Evolutionary conservation across 305 asterid genomes (phyloP), one percentile per base, ranked within the genome.

Genomic region (Andrographis paniculata): DNA sequence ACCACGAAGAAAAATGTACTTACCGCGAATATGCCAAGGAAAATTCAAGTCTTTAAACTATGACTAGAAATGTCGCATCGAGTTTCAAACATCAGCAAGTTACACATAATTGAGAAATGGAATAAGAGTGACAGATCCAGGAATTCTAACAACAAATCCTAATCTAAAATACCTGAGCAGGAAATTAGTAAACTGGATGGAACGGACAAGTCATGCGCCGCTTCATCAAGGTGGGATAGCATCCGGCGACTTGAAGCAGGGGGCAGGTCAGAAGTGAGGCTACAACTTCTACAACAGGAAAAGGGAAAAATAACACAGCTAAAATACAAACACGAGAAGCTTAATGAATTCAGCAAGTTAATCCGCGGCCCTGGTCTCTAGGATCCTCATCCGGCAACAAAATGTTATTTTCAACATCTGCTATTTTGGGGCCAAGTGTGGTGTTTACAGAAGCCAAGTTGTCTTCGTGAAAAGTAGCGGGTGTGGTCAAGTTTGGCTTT

Each of bases 381-480:
- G 80, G 60, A 48, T 65, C 87, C 40, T 68, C 79, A 43, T 73
- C 77, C 0, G 68, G 48, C 41, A 80, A 68, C 4, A 70, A 48
- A 36, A 46, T 56, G 37, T 72, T 73, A 44, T 59, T 73, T 54
- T 75, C 77, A 0, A 70, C 60, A 18, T 57, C 73, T 9, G 76
- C 52, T 20, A 73, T 66, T 36, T 61, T 75, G 42, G 74, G 51
- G 48, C 66, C 63, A 7, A 65, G 81, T 23, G 56, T 53, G 21
- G 73, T 59, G 59, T 74, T 78, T 42, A 65, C 23, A 16, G 78
- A 30, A 31, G 73, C 48, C 55, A 68, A n/a, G 62, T 69, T 65
- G 58, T 70, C 77, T 16, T 71, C 80, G 9, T 50, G 87, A 69
- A 74, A 79, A 37, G 78, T 60, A 49, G 74, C 61, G 8, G 91